phyloP scores from a whole-genome alignment of 1,284 basidiomycete species.

The Trametes versicolor region DNA sequence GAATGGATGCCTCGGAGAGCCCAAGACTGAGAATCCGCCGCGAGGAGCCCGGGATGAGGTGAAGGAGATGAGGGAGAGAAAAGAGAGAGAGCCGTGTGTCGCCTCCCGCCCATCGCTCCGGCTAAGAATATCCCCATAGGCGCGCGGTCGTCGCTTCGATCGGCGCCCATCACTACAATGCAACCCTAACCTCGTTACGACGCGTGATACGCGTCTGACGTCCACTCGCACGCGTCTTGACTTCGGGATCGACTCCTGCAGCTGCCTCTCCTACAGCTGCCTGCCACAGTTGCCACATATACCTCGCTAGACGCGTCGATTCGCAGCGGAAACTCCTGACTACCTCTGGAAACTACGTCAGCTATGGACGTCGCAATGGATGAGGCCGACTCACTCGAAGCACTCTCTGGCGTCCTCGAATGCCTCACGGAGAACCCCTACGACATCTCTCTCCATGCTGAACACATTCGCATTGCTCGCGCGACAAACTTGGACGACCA shows the following conservation, averaged over 20 bases:
- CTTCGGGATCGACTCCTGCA: slow-evolving; percentile 11
- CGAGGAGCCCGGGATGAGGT: slow-evolving; percentile 27
- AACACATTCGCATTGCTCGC: slow-evolving; percentile 69
- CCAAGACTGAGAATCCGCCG: slow-evolving; percentile 33
- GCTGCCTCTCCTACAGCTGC: not conserved
- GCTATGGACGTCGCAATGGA: slow-evolving; percentile 43
- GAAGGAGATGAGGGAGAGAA: slow-evolving; percentile 29
- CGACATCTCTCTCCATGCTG: slow-evolving; percentile 66
- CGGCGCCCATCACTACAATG: slow-evolving; percentile 2
- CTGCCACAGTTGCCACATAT: not conserved
- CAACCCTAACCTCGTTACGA: slow-evolving; percentile 15
- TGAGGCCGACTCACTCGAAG: slow-evolving; percentile 59
- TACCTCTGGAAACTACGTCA: not conserved
- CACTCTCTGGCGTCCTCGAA: slow-evolving; percentile 65
- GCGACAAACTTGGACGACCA: slow-evolving; percentile 67
- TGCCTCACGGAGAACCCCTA: slow-evolving; percentile 67
- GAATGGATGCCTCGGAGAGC: slow-evolving; percentile 46
- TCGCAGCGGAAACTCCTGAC: not conserved
- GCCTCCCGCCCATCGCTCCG: slow-evolving; percentile 24
- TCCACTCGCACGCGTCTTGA: slow-evolving; percentile 20
- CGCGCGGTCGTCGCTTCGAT: slow-evolving; percentile 5
- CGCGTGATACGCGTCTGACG: slow-evolving; percentile 1
- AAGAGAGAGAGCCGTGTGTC: slow-evolving; percentile 25
- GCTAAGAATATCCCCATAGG: slow-evolving; percentile 25
- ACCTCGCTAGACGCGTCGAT: not conserved